Base-by-base conservation (phyloP, 805 yeast genomes). In the Candida manassasensis region DNA sequence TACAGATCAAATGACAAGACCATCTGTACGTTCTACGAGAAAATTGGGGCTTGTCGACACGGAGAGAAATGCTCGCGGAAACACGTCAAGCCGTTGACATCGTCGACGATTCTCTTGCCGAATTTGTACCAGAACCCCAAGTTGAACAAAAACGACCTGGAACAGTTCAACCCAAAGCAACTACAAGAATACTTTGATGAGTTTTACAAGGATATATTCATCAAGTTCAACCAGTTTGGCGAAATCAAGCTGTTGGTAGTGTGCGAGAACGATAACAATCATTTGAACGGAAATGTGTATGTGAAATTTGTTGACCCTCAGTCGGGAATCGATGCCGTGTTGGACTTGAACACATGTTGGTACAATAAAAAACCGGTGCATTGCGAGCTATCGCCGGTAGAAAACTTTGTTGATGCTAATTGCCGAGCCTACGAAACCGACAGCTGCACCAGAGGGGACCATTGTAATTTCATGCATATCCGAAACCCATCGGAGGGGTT, bases 31-130 rank as follows among this genome's bases (percentile, higher is more conserved):
- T 88, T 88, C 53, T 87, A 79, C 52, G 67, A 72, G 42, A 85
- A 82, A 53, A 84, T 87, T 19, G 97, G 97, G 0, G 94, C 96
- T 0, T 89, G 97, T 50, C 70, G 96, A 40, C 96, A 89, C 55
- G 96, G 96, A 0, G 88, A 81, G 39, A 81, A 81, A 48, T 89
- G 97, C 50, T 79, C 87, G 6, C 67, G 90, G 48, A 71, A 71
- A 38, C 89, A 88, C 55, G 66, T 73, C 14, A 73, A 73, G 46
- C 96, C 96, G 2, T 56, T 65, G 6, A 57, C 65, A 27, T 82
- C 95, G 1, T 65, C 69, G 36, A 81, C 90, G 0, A 68, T 88
- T 1, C 62, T 84, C 32, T 67, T 83, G 38, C 67, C 80, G 12
- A 81, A 82, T 48, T 49, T 87, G 31, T 83, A 77, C 48, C 77